Conservation (phyloP, 164 flowering plant genomes). For the Chimonanthus praecox region DNA sequence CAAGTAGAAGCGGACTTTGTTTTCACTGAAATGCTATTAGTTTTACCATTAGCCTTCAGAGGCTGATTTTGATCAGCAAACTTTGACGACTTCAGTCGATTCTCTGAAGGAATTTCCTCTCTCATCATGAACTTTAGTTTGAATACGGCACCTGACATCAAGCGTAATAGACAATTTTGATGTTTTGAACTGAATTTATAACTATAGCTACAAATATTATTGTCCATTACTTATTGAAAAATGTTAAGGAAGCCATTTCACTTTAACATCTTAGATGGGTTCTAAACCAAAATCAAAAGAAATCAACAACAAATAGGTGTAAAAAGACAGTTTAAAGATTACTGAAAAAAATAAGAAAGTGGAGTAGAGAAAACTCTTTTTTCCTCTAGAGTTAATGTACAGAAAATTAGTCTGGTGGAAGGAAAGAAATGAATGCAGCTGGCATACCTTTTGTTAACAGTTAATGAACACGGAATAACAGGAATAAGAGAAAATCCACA, state of each 20-base stretch:
- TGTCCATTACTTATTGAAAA: too few species aligned
- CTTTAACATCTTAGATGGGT: neutral
- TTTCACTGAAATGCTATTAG: conserved; percentile 27
- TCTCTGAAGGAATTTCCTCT: conserved; percentile 41
- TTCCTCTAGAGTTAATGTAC: neutral
- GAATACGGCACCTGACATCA: neutral
- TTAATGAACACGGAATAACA: neutral
- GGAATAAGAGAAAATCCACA: neutral
- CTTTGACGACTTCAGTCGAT: conserved; percentile 29
- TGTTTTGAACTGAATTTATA: neutral
- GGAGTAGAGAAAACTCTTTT: neutral
- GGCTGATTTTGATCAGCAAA: conserved; percentile 61
- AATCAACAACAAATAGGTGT: neutral
- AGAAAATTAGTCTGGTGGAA: neutral
- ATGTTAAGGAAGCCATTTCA: neutral
- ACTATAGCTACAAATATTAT: neutral
- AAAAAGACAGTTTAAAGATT: neutral
- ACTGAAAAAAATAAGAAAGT: neutral
- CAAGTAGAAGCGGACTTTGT: conserved; percentile 47
- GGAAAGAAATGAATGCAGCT: neutral
- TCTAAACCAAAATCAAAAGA: neutral
- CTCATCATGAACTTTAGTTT: conserved; percentile 31
- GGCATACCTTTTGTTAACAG: neutral
- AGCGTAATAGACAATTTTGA: neutral
- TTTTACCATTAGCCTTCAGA: conserved; percentile 25